These are phyloP conservation scores for Cyclotella sp. DNA, from an alignment of 108 stramenopile species.

Conservation along the genomic window DNA sequence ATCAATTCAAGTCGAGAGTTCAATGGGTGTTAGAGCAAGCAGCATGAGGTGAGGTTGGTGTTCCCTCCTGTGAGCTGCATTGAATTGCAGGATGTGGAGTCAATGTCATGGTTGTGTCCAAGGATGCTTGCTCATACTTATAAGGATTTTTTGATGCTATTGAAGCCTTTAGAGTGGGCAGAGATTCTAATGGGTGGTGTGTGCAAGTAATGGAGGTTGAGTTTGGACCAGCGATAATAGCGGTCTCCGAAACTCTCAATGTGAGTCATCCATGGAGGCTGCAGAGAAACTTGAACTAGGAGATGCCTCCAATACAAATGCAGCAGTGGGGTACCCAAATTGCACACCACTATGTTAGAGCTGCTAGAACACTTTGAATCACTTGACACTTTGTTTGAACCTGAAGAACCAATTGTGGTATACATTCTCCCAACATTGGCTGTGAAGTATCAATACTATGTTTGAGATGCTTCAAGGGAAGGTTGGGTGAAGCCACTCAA, in stretches of 20 bases:
- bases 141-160: too few relatives aligned
- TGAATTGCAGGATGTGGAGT: too few relatives aligned
- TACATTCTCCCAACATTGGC: neutral
- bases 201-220: too few relatives aligned
- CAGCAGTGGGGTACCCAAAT: neutral
- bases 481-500: constrained; percentile 14
- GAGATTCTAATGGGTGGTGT: too few relatives aligned
- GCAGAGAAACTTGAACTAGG: neutral
- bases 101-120: too few relatives aligned
- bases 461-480: constrained; percentile 5
- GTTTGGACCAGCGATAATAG: neutral
- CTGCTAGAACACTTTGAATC: too few relatives aligned
- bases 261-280: neutral
- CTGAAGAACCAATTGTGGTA: neutral
- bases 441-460: neutral
- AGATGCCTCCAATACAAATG: neutral
- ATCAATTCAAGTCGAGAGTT: too few relatives aligned
- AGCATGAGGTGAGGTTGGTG: too few relatives aligned
- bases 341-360: neutral
- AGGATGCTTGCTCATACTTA: too few relatives aligned
- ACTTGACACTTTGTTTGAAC: neutral
- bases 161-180: too few relatives aligned
- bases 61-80: too few relatives aligned
- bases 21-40: too few relatives aligned
- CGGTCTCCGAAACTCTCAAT: neutral